phyloP scores from a whole-genome alignment of 208 protist species.

The Porcisia deanei region DNA sequence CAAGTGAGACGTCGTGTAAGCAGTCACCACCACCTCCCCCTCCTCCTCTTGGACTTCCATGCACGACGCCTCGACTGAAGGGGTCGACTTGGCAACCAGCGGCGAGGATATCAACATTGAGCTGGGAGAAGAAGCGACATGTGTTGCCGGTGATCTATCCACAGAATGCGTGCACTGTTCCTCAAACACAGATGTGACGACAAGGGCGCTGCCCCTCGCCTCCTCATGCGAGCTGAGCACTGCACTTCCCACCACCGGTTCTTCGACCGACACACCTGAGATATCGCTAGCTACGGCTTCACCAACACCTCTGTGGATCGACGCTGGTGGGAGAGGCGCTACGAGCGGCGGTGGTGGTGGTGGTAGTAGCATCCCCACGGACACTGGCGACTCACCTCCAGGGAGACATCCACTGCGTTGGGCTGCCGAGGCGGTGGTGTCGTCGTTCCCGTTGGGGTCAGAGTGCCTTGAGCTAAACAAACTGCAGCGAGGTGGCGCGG shows the following conservation, averaged over 20 bases:
- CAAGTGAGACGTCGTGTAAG: conserved; percentile 10
- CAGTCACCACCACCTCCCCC: conserved; percentile 17
- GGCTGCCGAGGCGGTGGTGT: background rate
- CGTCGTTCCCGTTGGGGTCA: conserved; percentile 3
- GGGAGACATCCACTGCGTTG: background rate
- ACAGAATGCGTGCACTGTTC: background rate
- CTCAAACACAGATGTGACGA: background rate
- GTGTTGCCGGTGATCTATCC: background rate
- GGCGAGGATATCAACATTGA: conserved; percentile 4
- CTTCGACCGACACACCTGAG: background rate
- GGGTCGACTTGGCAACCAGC: conserved; percentile 11
- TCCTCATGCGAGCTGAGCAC: background rate
- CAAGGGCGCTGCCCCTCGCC: background rate
- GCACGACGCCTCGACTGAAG: conserved; percentile 11
- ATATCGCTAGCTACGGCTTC: background rate
- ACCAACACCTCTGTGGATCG: conserved; percentile 7
- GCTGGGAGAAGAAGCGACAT: background rate
- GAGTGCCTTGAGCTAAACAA: conserved; percentile 3
- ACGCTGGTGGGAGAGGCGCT: conserved; percentile 14
- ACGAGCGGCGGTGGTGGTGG: conserved; percentile 13
- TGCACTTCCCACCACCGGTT: background rate
- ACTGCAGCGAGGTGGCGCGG: conserved; percentile 3
- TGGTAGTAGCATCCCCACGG: conserved; percentile 11
- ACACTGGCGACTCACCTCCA: background rate
- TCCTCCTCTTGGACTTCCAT: conserved; percentile 26